phyloP scores from a whole-genome alignment of 352 stramenopile genomes.

The Globisporangium perplexum region DNA sequence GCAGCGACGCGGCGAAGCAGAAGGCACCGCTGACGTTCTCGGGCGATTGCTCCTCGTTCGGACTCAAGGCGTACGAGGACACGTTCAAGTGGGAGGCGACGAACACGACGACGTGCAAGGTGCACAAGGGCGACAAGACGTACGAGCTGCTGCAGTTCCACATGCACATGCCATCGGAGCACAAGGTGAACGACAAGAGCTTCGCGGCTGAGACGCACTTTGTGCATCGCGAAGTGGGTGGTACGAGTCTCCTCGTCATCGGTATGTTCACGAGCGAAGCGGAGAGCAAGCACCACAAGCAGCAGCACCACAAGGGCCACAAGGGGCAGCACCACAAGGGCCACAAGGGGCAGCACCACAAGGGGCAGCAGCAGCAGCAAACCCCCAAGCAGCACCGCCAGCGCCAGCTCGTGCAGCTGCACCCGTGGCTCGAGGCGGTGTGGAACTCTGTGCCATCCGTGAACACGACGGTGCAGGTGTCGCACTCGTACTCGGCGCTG shows the following conservation, averaged over 20 bases:
- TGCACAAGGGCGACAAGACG: conserved; percentile 15
- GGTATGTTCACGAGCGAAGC: conserved; percentile 19
- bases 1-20: conserved; percentile 4
- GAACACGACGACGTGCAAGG: conserved; percentile 8
- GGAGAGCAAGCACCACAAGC: neutral
- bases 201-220: conserved; percentile 35
- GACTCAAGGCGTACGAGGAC: conserved; percentile 8
- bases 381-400: neutral
- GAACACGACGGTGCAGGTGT: conserved; percentile 11
- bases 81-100: conserved; percentile 13
- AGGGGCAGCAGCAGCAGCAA: neutral
- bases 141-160: conserved; percentile 36
- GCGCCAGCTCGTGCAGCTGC: neutral
- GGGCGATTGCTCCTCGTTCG: conserved; percentile 13
- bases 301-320: neutral
- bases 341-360: neutral
- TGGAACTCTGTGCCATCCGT: conserved; percentile 9
- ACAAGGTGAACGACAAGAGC: conserved; percentile 26
- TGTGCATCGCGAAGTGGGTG: conserved; percentile 30
- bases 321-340: neutral
- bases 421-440: conserved; percentile 14
- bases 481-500: conserved; percentile 13
- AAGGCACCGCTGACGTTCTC: conserved; percentile 10
- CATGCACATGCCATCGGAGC: conserved; percentile 36
- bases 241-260: conserved; percentile 17